Evolutionary conservation across 345 rosid species (phyloP), one percentile per base, ranked within the genome.

Genomic region (Populus pruinosa): DNA sequence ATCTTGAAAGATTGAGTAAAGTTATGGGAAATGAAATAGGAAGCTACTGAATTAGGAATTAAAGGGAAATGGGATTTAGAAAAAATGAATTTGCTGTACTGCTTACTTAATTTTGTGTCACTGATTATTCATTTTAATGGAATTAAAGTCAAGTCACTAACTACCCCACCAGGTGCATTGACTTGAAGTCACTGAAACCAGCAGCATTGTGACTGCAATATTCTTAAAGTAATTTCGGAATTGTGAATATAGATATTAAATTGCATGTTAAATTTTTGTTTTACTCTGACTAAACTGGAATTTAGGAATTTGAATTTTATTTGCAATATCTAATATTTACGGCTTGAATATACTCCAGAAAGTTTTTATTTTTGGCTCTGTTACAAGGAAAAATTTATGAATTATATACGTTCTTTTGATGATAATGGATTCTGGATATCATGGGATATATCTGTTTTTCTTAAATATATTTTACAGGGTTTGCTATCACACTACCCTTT

Each of bases 401-500:
- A 56, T 56, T 56, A n/a, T n/a, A 9, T 23, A 53, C 59, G 11
- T 41, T 53, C 10, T 8, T 53, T 7, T 53, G 21, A 53, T 18
- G 59, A 6, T 20, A 53, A 18, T 53, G 21, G 9, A 56, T 56
- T 56, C 29, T 56, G 11, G 63, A n/a, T 56, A 56, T 56, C 20
- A 1, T 36, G 39, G 31, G 27, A 56, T 56, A 43, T 50, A 13
- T n/a, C 49, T 44, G 23, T 49, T 5, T 6, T 43, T 56, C 53
- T 0, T 55, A 59, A 18, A 53, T 68, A 68, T 39, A 70, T 14
- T 77, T 86, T 59, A 77, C 92, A 96, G 98, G 96, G 88, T 75
- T 83, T 96, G 73, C 61, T 96, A 31, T 70, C 94, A 5, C 93
- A 89, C 85, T 87, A 80, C 81, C 90, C 94, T 70, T 79, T 68